These are phyloP conservation scores for Aspergillus aculeatinus DNA, from an alignment of 2,329 filamentous ascomycete species.

Conservation along the genomic window DNA sequence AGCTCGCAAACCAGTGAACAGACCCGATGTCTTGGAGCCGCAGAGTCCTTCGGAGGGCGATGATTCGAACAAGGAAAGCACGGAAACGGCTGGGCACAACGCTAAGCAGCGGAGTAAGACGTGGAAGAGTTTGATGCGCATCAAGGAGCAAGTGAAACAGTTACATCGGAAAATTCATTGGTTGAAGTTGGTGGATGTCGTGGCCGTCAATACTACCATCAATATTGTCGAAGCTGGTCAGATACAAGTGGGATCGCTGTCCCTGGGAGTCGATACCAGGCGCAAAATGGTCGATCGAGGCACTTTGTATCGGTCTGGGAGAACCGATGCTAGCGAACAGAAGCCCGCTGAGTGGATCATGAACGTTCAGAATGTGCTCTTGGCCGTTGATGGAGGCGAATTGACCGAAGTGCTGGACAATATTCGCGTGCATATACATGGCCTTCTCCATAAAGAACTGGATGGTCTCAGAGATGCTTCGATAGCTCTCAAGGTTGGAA, in stretches of 20 bases:
- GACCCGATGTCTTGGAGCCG: slow-evolving; percentile 22
- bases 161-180: slow-evolving; percentile 84
- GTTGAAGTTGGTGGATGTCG: slow-evolving; percentile 84
- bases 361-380: slow-evolving; percentile 78
- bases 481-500: slow-evolving; percentile 84
- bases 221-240: slow-evolving; percentile 78
- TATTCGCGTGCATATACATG: slow-evolving; percentile 84
- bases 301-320: slow-evolving; percentile 80
- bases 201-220: slow-evolving; percentile 76
- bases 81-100: slow-evolving; percentile 15
- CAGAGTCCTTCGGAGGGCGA: slow-evolving; percentile 25
- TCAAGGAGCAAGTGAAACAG: slow-evolving; percentile 83
- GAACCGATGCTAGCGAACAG: slow-evolving; percentile 61
- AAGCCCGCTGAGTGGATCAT: slow-evolving; percentile 93
- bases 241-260: slow-evolving; percentile 79
- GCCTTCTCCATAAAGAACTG: slow-evolving; percentile 78
- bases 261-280: slow-evolving; percentile 84
- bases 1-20: slow-evolving; percentile 22
- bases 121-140: slow-evolving; percentile 74
- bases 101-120: slow-evolving; percentile 60
- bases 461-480: slow-evolving; percentile 89
- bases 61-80: slow-evolving; percentile 18
- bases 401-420: slow-evolving; percentile 87
- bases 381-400: slow-evolving; percentile 80
- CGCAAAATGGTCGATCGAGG: slow-evolving; percentile 88